These are phyloP conservation scores for Trametes versicolor DNA, from an alignment of 1,284 basidiomycete species.

Conservation along the genomic window DNA sequence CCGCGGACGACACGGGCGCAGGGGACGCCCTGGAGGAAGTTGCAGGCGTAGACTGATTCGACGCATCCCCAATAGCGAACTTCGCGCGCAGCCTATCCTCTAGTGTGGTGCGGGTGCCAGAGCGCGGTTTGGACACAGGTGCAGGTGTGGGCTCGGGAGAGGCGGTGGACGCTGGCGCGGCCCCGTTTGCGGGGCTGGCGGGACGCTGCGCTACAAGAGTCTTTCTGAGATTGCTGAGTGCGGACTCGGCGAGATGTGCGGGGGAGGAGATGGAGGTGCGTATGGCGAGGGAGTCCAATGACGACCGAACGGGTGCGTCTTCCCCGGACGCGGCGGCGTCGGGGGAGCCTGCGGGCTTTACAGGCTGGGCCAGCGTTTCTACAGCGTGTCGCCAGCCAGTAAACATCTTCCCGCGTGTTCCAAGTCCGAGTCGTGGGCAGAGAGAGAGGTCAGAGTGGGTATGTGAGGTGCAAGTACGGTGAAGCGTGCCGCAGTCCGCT, in stretches of 20 bases:
- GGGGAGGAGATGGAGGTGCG: conserved; percentile 49
- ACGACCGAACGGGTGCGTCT: conserved; percentile 34
- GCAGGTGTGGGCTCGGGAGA: conserved; percentile 30
- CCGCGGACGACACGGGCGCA: conserved; percentile 47
- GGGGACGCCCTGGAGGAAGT: conserved; percentile 54
- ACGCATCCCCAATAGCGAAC: conserved; percentile 64
- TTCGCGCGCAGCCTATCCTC: conserved; percentile 77
- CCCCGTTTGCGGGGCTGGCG: conserved; percentile 48
- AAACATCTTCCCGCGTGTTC: conserved; percentile 29
- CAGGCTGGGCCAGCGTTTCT: conserved; percentile 41
- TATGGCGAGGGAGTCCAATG: conserved; percentile 36
- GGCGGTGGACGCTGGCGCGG: conserved; percentile 24
- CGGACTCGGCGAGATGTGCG: conserved; percentile 66
- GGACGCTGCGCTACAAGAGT: conserved; percentile 64
- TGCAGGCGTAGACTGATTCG: conserved; percentile 55
- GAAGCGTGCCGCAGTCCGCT: conserved; percentile 4
- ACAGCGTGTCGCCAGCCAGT: conserved; percentile 44
- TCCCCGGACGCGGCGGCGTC: conserved; percentile 36
- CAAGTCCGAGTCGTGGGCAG: not conserved
- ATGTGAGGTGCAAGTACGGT: not conserved
- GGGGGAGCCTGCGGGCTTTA: conserved; percentile 38
- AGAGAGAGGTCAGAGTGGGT: not conserved
- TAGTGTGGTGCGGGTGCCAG: conserved; percentile 52
- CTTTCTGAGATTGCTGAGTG: conserved; percentile 68
- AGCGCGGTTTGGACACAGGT: conserved; percentile 30